Base-by-base conservation (phyloP, 306 rosid species). In the Quercus suber region DNA sequence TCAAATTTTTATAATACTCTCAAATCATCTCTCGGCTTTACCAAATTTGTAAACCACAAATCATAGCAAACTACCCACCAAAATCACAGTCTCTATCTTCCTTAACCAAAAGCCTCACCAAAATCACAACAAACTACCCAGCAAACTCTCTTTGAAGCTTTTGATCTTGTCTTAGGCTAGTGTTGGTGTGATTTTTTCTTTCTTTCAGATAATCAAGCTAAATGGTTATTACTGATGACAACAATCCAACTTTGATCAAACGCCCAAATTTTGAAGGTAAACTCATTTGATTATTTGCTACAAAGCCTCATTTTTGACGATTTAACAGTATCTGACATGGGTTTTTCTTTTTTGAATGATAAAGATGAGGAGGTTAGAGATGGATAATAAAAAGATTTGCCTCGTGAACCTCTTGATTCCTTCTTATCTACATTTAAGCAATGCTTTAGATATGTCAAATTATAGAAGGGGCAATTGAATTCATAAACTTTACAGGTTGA, bases 161-260 rank as follows among this genome's bases (percentile, higher is more conserved):
- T 45, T 45, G 52, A 12, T 45, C 14, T 9, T 45, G 52, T 45
- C 43, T 35, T 45, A 7, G 20, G 49, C 77, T 35, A 21, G 68
- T 33, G 64, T 23, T 41, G 56, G 20, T 73, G 79, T 30, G 77
- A 75, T 75, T 61, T 76, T 45, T 35, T 35, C 41, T 35, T 71
- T 61, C 13, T 28, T 69, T 80, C 81, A 81, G 70, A 77, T 64
- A 55, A 18, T 30, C 83, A 35, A 2, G 9, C 61, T 76, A 25
- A 35, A 78, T 92, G 99, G 88, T 63, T 68, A 57, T 78, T 84
- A 81, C 92, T 71, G 85, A 89, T 56, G 89, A 87, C 80, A 91
- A 89, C 81, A 78, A 33, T 82, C 79, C 81, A 20, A 92, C 76
- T 83, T 82, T 83, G 64, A 87, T 81, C 84, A 82, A 88, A 84